Evolutionary conservation across 768 basidiomycete genomes (phyloP).

Genomic region (Russula griseocarnosa): DNA sequence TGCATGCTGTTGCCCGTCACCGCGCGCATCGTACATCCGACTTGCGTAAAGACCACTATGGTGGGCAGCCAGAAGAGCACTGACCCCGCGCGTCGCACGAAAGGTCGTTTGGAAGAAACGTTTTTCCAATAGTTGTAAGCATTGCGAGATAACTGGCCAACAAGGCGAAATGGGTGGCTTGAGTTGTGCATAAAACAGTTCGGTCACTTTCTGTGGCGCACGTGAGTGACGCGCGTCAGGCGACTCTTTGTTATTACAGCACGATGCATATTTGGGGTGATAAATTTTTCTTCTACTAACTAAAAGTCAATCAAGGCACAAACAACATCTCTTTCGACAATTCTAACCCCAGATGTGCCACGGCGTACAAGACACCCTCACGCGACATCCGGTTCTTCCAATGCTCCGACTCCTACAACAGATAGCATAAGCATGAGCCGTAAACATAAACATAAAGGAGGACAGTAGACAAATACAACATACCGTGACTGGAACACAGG

Average conservation of each 20-base stretch:
- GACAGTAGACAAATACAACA: background rate
- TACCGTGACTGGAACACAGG: constrained; percentile 15
- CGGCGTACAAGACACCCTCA: constrained; percentile 25
- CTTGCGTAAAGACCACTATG: constrained; percentile 16
- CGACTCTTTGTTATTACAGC: too few species aligned
- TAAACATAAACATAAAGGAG: background rate
- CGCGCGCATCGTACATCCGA: constrained; percentile 19
- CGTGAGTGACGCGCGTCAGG: background rate
- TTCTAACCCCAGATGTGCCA: constrained; percentile 31
- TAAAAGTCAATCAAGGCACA: background rate
- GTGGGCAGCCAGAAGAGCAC: constrained; percentile 26
- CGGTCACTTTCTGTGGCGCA: background rate
- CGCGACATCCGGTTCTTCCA: constrained; percentile 26
- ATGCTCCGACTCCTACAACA: constrained; percentile 20
- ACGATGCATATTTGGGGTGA: too few species aligned
- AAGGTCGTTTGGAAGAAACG: background rate
- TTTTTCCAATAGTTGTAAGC: constrained; percentile 10
- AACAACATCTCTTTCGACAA: constrained; percentile 30
- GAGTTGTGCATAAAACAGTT: constrained; percentile 5
- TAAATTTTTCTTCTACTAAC: too few species aligned
- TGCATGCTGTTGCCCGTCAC: constrained; percentile 29
- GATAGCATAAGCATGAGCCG: background rate
- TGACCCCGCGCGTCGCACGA: constrained; percentile 7
- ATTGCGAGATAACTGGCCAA: constrained; percentile 2
- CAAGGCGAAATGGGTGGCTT: constrained; percentile 5